Evolutionary conservation across 805 yeast species (phyloP).

Genomic region (Isabelozyma rhagii): DNA sequence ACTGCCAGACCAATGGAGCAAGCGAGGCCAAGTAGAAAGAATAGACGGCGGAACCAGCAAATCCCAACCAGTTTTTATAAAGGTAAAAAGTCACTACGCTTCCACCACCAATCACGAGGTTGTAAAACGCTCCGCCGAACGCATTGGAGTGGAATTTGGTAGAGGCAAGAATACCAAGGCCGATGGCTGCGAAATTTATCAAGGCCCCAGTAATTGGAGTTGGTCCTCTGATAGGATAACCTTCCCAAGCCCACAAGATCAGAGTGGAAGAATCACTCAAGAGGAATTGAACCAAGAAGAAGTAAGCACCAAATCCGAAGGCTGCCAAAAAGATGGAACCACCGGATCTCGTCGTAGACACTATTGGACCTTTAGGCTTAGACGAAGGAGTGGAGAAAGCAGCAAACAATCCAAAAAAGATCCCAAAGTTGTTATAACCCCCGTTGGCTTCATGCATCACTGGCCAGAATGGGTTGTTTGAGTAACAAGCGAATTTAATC

Average conservation of each 20-base stretch:
- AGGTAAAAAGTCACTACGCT: constrained; percentile 51
- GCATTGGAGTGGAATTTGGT: constrained; percentile 19
- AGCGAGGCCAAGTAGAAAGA: constrained; percentile 61
- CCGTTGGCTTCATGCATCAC: constrained; percentile 83
- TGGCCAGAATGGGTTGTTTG: constrained; percentile 97
- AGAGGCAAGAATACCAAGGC: constrained; percentile 45
- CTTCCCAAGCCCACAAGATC: constrained; percentile 96
- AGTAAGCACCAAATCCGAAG: constrained; percentile 71
- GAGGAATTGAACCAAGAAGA: constrained; percentile 71
- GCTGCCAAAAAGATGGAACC: constrained; percentile 53
- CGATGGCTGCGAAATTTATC: constrained; percentile 56
- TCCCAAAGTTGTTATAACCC: constrained; percentile 75
- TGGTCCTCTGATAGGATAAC: constrained; percentile 85
- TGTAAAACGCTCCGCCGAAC: constrained; percentile 24
- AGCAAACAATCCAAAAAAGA: constrained; percentile 57
- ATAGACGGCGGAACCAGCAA: constrained; percentile 63
- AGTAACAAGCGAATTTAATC: constrained; percentile 68
- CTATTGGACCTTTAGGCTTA: neutral
- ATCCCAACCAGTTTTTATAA: constrained; percentile 69
- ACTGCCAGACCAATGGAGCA: constrained; percentile 58
- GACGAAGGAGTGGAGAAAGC: constrained; percentile 58
- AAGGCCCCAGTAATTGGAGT: constrained; percentile 84
- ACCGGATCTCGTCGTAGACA: constrained; percentile 15
- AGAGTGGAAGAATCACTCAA: constrained; percentile 82
- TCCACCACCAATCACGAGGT: constrained; percentile 40